Conservation (phyloP, 2,329 filamentous ascomycete species). For the Emydomyces testavorans region DNA sequence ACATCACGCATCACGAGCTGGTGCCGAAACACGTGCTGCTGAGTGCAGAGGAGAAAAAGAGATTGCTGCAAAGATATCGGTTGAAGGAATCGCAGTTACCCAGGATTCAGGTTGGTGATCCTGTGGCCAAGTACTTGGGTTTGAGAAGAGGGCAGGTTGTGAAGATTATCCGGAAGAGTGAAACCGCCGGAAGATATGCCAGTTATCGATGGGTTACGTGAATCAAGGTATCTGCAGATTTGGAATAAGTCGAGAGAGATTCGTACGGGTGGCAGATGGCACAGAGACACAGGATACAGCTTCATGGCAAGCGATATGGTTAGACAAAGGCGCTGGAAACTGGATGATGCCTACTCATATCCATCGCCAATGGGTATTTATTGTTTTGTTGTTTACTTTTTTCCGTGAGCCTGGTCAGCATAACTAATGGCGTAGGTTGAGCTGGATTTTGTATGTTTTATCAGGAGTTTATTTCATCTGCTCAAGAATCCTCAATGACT, state of each 20-base stretch:
- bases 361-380: too few species aligned
- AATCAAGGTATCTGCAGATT: slow-evolving; percentile 6
- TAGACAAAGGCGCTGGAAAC: too few species aligned
- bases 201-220: slow-evolving; percentile 67
- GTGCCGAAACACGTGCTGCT: slow-evolving; percentile 89
- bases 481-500: too few species aligned
- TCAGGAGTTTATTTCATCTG: too few species aligned
- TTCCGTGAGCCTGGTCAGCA: too few species aligned
- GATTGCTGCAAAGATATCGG: slow-evolving; percentile 76
- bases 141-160: slow-evolving; percentile 87
- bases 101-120: slow-evolving; percentile 80
- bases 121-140: slow-evolving; percentile 83
- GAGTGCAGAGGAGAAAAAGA: slow-evolving; percentile 77
- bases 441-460: too few species aligned
- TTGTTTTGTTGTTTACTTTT: too few species aligned
- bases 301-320: too few species aligned
- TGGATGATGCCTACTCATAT: too few species aligned
- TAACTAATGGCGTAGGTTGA: too few species aligned
- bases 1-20: slow-evolving; percentile 95
- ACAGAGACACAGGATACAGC: not conserved
- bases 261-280: not conserved
- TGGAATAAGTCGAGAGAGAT: not conserved
- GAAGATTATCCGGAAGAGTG: slow-evolving; percentile 92
- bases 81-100: slow-evolving; percentile 96
- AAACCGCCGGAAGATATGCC: slow-evolving; percentile 92